Evolutionary conservation across 208 protist genomes (phyloP).

Genomic region (Leishmania guyanensis): DNA sequence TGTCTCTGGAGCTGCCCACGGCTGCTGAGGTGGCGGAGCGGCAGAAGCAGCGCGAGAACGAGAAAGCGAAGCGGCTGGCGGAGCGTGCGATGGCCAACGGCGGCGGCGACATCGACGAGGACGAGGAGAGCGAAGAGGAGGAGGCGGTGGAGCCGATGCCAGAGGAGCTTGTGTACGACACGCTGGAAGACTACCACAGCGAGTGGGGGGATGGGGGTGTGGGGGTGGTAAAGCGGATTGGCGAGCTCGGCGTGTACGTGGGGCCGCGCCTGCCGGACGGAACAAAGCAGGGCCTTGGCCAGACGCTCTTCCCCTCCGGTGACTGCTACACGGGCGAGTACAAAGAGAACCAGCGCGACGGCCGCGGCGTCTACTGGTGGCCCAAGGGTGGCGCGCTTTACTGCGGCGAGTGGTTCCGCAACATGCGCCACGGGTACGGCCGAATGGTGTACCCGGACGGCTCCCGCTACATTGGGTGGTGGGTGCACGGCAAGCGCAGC

Average conservation of each 20-base stretch:
- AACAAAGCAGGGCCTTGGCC: slow-evolving; percentile 89
- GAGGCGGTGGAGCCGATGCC: slow-evolving; percentile 78
- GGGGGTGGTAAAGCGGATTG: slow-evolving; percentile 83
- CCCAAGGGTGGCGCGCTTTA: slow-evolving; percentile 60
- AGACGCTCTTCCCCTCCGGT: slow-evolving; percentile 84
- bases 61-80: slow-evolving; percentile 62
- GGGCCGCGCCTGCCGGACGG: slow-evolving; percentile 67
- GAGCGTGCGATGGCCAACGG: slow-evolving; percentile 34
- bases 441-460: slow-evolving; percentile 89
- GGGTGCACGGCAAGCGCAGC: slow-evolving; percentile 68
- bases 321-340: slow-evolving; percentile 89
- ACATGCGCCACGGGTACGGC: slow-evolving; percentile 78
- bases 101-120: slow-evolving; percentile 25
- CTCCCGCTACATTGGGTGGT: slow-evolving; percentile 77
- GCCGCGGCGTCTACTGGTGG: slow-evolving; percentile 85
- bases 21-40: slow-evolving; percentile 73
- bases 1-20: slow-evolving; percentile 76
- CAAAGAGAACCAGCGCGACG: slow-evolving; percentile 77
- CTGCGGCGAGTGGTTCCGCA: slow-evolving; percentile 64
- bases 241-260: slow-evolving; percentile 89
- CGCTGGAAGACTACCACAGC: slow-evolving; percentile 83
- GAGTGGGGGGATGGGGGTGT: slow-evolving; percentile 77
- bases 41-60: slow-evolving; percentile 69
- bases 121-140: slow-evolving; percentile 74
- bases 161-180: slow-evolving; percentile 85